Percentiles rank a stretch among this genome's conserved stretches.
Evolutionary conservation across 2,329 filamentous ascomycete species (phyloP).

Genomic region (Paraconiothyrium brasiliense): DNA sequence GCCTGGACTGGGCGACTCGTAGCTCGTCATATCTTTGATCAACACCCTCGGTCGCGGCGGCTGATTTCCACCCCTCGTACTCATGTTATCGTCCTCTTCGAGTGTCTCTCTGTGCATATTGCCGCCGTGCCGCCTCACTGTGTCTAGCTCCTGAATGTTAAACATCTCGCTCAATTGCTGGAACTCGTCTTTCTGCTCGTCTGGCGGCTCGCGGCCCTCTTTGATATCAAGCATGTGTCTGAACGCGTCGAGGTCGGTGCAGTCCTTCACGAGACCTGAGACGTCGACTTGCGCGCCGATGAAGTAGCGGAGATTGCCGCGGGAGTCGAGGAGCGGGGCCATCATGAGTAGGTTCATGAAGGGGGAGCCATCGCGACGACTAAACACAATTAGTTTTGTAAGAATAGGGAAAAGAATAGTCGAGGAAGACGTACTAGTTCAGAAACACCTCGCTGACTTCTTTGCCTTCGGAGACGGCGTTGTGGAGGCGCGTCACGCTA

Average conservation of each 20-base stretch:
- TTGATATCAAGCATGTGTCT: conserved; percentile 56
- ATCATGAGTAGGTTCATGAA: conserved; percentile 82
- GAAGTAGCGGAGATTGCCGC: conserved; percentile 72
- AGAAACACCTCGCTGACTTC: conserved; percentile 79
- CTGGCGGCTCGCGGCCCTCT: conserved; percentile 38
- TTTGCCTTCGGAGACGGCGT: conserved; percentile 69
- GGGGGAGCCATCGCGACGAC: conserved; percentile 76
- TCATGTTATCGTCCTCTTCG: conserved; percentile 56
- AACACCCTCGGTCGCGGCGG: conserved; percentile 54
- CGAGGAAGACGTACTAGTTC: conserved; percentile 67
- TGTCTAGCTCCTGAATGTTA: conserved; percentile 72
- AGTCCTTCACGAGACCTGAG: conserved; percentile 73
- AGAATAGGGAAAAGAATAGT: not conserved
- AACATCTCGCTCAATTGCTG: conserved; percentile 75
- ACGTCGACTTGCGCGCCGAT: conserved; percentile 79
- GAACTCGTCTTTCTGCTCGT: conserved; percentile 67
- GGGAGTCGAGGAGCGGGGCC: conserved; percentile 74
- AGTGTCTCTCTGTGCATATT: conserved; percentile 66
- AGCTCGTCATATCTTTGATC: conserved; percentile 56
- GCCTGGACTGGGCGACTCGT: conserved; percentile 34
- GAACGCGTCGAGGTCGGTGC: conserved; percentile 71
- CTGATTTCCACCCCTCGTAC: conserved; percentile 13
- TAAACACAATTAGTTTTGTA: conserved; percentile 31
- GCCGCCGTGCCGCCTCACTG: conserved; percentile 70
- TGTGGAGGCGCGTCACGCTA: conserved; percentile 69